Conservation (phyloP, 2,329 filamentous ascomycete species). For the Thelonectria discophora region DNA sequence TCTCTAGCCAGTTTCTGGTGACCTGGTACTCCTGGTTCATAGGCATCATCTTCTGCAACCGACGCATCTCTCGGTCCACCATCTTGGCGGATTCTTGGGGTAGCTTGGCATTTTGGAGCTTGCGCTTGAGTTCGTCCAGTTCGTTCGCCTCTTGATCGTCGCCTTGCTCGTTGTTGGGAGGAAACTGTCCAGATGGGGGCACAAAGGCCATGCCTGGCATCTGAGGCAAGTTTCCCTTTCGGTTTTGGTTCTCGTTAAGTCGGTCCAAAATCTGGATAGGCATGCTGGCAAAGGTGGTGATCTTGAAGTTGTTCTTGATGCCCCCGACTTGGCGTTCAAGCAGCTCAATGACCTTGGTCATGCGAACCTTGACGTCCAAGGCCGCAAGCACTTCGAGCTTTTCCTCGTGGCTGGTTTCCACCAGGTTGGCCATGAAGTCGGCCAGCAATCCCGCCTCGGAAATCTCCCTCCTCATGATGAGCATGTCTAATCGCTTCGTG, state of each 20-base stretch:
- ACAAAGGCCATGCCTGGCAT: slow-evolving; percentile 53
- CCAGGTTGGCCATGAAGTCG: slow-evolving; percentile 95
- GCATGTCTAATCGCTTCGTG: slow-evolving; percentile 84
- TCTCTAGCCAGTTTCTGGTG: slow-evolving; percentile 92
- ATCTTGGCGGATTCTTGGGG: slow-evolving; percentile 87
- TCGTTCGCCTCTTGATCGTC: slow-evolving; percentile 89
- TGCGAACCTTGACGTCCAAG: slow-evolving; percentile 77
- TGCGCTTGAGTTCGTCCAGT: slow-evolving; percentile 89
- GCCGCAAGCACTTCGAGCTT: slow-evolving; percentile 88
- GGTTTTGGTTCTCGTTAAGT: slow-evolving; percentile 52
- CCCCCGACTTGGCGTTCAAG: slow-evolving; percentile 82
- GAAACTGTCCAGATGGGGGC: slow-evolving; percentile 47
- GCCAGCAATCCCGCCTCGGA: slow-evolving; percentile 85
- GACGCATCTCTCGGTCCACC: slow-evolving; percentile 87
- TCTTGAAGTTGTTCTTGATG: slow-evolving; percentile 88
- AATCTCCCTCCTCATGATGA: slow-evolving; percentile 83
- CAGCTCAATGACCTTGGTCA: slow-evolving; percentile 84
- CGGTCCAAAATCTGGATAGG: slow-evolving; percentile 69
- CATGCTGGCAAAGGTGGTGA: slow-evolving; percentile 78
- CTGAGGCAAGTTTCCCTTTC: slow-evolving; percentile 45
- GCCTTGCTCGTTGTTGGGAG: slow-evolving; percentile 59
- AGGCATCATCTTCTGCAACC: slow-evolving; percentile 94
- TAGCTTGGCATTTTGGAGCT: slow-evolving; percentile 81
- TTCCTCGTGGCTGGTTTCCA: slow-evolving; percentile 88
- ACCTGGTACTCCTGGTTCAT: slow-evolving; percentile 97